Conservation (phyloP, 176 grass and related monocot genomes). For the Aegilops speltoides region DNA sequence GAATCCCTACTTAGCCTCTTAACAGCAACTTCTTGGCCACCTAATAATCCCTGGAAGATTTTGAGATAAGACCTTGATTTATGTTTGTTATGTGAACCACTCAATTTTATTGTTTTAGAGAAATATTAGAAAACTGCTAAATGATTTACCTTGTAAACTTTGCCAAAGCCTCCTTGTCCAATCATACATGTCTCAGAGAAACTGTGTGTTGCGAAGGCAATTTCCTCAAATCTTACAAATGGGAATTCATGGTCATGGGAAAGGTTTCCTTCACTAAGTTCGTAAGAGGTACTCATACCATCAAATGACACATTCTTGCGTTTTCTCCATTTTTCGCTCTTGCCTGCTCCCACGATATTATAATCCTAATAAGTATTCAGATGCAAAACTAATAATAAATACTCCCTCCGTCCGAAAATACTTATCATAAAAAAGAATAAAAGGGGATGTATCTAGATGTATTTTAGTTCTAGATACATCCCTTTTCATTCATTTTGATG, state of each 20-base stretch:
- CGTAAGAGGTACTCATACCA: background rate
- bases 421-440: too few relatives aligned
- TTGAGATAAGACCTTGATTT: background rate
- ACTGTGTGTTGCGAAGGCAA: background rate
- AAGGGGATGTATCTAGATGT: too few relatives aligned
- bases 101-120: background rate
- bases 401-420: too few relatives aligned
- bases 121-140: too few relatives aligned
- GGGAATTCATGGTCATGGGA: background rate
- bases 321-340: background rate
- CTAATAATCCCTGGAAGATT: background rate
- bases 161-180: background rate
- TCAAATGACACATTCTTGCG: background rate
- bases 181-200: background rate
- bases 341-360: background rate
- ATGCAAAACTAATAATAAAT: too few relatives aligned
- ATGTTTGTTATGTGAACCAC: too few relatives aligned
- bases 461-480: too few relatives aligned
- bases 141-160: constrained; percentile 45
- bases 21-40: constrained; percentile 25
- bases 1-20: too few relatives aligned
- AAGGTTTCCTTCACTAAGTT: background rate
- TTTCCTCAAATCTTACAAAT: background rate
- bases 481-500: too few relatives aligned
- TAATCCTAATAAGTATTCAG: background rate